Evolutionary conservation across 352 stramenopile genomes (phyloP), one percentile per base, ranked within the genome.

Genomic region (Globisporangium solare): DNA sequence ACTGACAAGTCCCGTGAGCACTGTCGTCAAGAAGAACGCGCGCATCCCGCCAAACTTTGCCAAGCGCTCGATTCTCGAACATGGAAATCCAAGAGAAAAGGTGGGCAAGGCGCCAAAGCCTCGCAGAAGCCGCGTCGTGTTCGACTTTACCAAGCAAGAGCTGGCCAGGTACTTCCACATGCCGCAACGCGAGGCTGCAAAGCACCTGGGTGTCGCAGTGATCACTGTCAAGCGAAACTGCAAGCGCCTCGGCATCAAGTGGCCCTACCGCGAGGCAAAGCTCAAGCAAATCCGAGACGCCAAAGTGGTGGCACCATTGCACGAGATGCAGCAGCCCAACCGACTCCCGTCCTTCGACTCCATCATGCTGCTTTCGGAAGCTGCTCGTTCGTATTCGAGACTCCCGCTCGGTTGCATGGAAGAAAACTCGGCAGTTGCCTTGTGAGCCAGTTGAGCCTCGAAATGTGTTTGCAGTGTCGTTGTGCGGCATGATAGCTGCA

Each of bases 161-260:
- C 74, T 80, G 69, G 64, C 69, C 49, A 61, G 76, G 61, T 82
- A 78, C 67, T 81, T 51, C 20, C 73, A 73, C 51, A 73, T 85
- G 60, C 78, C 72, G 18, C 74, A 85, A 47, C 71, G 74, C 37
- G 65, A 82, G 46, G 74, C 74, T 14, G 74, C 74, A 2, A 71
- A 79, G 49, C 60, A 76, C 48, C 64, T 85, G 51, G 74, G 74
- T 20, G 72, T 82, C 15, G 70, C 74, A 22, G 78, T 76, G 14
- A 76, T 85, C 47, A 85, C 74, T 41, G 70, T 85, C 53, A 84
- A 84, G 61, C 63, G 74, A 57, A 84, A 80, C 59, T 84, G 74
- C 49, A 77, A 76, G 20, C 74, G 74, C 37, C 67, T 73, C 11
- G 74, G 74, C 40, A 84, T 84, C 53, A 71, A 78, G 20, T 84